phyloP scores from a whole-genome alignment of 2,329 filamentous ascomycete species.

The Phyllosticta citriasiana region DNA sequence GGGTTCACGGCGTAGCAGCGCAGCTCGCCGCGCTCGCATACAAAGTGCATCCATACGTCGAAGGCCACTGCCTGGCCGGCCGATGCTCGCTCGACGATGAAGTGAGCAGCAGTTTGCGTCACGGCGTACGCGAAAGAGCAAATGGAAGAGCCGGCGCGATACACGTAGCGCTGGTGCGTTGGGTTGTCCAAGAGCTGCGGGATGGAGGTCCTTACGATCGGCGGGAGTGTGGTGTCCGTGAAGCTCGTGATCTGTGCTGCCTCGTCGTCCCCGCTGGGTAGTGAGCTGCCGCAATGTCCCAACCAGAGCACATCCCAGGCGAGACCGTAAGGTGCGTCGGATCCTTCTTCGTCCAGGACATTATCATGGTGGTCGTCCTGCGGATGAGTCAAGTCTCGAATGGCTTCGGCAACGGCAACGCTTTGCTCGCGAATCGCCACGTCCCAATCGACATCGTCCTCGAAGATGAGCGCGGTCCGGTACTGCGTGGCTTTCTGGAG shows the following conservation, averaged over 20 bases:
- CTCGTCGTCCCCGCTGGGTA: neutral
- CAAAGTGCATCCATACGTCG: slow-evolving; percentile 10
- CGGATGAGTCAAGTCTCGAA: slow-evolving; percentile 5
- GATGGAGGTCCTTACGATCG: neutral
- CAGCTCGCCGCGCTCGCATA: slow-evolving; percentile 1
- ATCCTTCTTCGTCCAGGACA: neutral
- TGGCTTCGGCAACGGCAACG: slow-evolving; percentile 13
- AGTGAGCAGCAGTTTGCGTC: neutral
- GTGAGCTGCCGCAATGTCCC: slow-evolving; percentile 22
- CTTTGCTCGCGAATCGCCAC: slow-evolving; percentile 13
- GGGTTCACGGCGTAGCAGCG: slow-evolving; percentile 8
- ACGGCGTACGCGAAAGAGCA: slow-evolving; percentile 11
- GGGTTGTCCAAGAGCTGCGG: neutral
- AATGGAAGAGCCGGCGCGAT: neutral
- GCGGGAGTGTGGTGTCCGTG: slow-evolving; percentile 5
- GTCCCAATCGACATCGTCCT: slow-evolving; percentile 17
- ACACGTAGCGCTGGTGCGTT: neutral
- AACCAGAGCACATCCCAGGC: slow-evolving; percentile 28
- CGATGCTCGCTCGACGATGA: neutral
- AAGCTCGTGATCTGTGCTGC: neutral
- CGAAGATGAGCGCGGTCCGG: slow-evolving; percentile 13
- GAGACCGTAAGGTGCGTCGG: slow-evolving; percentile 20
- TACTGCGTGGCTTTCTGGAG: neutral
- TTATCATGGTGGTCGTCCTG: neutral
- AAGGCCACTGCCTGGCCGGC: neutral